Conservation (phyloP, 1,284 basidiomycete genomes). For the Gymnopus androsaceus region DNA sequence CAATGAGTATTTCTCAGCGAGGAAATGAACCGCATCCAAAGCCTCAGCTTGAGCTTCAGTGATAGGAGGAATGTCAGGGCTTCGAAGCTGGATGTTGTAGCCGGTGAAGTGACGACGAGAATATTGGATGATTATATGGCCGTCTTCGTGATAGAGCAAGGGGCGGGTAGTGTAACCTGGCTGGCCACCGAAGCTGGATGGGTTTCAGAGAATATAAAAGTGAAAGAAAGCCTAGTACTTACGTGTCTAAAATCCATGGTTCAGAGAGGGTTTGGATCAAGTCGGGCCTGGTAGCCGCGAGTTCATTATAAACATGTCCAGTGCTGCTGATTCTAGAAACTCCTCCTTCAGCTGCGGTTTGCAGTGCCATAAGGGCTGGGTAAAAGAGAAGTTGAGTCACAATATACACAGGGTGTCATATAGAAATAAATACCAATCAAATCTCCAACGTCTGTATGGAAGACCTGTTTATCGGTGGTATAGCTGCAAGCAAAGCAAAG, state of each 20-base stretch:
- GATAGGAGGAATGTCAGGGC: slow-evolving; percentile 44
- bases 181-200: slow-evolving; percentile 39
- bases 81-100: slow-evolving; percentile 32
- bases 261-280: slow-evolving; percentile 41
- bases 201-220: background rate
- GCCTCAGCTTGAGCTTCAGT: slow-evolving; percentile 52
- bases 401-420: too few species aligned
- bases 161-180: slow-evolving; percentile 41
- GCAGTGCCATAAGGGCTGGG: slow-evolving; percentile 42
- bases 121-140: slow-evolving; percentile 47
- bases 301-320: slow-evolving; percentile 45
- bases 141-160: slow-evolving; percentile 40
- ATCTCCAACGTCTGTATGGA: slow-evolving; percentile 49
- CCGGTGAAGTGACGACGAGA: slow-evolving; percentile 48
- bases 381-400: too few species aligned
- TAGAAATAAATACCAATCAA: too few species aligned
- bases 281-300: slow-evolving; percentile 46
- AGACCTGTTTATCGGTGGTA: slow-evolving; percentile 50
- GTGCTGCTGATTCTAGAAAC: slow-evolving; percentile 46
- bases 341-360: slow-evolving; percentile 43
- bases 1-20: slow-evolving; percentile 46
- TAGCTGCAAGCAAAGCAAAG: background rate
- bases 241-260: slow-evolving; percentile 46
- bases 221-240: slow-evolving; percentile 13
- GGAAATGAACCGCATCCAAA: slow-evolving; percentile 46